Conservation (phyloP, 2,329 filamentous ascomycete genomes). For the Zelopaecilomyces penicillatus region DNA sequence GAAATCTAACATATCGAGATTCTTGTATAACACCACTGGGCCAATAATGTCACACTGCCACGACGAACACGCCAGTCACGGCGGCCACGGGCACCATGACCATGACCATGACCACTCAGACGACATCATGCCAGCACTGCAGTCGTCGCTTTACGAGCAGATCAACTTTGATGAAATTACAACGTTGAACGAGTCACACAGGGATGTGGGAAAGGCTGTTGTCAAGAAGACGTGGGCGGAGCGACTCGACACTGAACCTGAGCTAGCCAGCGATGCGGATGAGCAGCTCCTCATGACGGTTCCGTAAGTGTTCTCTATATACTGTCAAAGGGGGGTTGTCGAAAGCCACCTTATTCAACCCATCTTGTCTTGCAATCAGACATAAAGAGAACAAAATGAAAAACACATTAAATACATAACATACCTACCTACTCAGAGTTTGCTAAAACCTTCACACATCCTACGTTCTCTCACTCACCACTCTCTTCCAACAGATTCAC, state of each 20-base stretch:
- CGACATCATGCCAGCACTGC: slow-evolving; percentile 84
- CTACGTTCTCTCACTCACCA: background rate
- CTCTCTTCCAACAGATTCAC: slow-evolving; percentile 59
- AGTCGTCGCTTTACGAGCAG: slow-evolving; percentile 84
- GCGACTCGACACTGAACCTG: slow-evolving; percentile 59
- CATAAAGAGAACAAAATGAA: too few relatives aligned
- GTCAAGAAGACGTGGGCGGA: slow-evolving; percentile 90
- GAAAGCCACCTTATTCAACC: too few relatives aligned
- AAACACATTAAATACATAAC: too few relatives aligned
- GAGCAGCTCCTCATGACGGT: slow-evolving; percentile 91
- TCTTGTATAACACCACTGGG: too few relatives aligned
- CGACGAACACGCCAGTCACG: slow-evolving; percentile 42
- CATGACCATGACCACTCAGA: slow-evolving; percentile 77
- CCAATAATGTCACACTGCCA: slow-evolving; percentile 38
- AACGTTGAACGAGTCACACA: slow-evolving; percentile 71
- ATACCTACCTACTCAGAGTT: too few relatives aligned
- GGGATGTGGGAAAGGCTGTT: slow-evolving; percentile 62
- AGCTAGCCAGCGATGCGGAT: slow-evolving; percentile 78
- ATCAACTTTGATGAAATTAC: slow-evolving; percentile 81
- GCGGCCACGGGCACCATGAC: slow-evolving; percentile 44
- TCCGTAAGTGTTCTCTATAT: slow-evolving; percentile 52
- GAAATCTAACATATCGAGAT: too few relatives aligned
- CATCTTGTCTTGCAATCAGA: too few relatives aligned
- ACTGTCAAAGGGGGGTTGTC: too few relatives aligned
- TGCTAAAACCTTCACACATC: background rate